These are phyloP conservation scores for Stentor roeselii DNA, from an alignment of 73 alveolate species.

Conservation along the genomic window DNA sequence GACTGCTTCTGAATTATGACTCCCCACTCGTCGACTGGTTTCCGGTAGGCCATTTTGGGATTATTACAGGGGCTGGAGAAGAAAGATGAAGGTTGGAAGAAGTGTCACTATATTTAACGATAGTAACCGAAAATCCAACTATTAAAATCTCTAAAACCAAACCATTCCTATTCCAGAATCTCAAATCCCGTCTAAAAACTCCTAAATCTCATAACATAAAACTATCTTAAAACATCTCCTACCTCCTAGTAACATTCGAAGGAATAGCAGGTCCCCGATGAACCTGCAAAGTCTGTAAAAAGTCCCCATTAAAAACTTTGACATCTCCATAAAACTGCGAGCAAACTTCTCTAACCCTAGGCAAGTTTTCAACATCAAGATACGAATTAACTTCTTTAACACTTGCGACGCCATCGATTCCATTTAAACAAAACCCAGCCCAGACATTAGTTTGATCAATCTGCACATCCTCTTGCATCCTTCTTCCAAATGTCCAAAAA, in stretches of 20 bases:
- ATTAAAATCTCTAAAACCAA: too few species aligned
- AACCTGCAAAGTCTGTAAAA: not conserved
- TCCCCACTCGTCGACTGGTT: slow-evolving; percentile 3
- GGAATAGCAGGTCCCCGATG: not conserved
- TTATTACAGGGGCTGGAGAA: too few species aligned
- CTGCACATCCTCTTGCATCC: not conserved
- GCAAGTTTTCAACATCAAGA: not conserved
- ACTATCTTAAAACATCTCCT: not conserved
- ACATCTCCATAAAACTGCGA: not conserved
- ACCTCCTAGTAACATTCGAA: not conserved
- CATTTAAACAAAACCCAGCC: slow-evolving; percentile 7
- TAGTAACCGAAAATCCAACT: too few species aligned
- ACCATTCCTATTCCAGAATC: too few species aligned
- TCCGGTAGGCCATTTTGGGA: not conserved
- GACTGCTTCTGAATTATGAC: not conserved
- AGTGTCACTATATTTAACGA: not conserved
- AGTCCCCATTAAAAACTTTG: not conserved
- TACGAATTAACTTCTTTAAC: not conserved
- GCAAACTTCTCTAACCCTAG: not conserved
- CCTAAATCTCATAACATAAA: too few species aligned
- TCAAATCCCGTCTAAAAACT: too few species aligned
- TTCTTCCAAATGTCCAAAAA: not conserved
- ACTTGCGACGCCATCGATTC: not conserved
- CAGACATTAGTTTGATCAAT: not conserved
- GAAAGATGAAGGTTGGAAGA: too few species aligned